phyloP scores from a whole-genome alignment of 495 filamentous ascomycete species.

The Talaromyces ruber region DNA sequence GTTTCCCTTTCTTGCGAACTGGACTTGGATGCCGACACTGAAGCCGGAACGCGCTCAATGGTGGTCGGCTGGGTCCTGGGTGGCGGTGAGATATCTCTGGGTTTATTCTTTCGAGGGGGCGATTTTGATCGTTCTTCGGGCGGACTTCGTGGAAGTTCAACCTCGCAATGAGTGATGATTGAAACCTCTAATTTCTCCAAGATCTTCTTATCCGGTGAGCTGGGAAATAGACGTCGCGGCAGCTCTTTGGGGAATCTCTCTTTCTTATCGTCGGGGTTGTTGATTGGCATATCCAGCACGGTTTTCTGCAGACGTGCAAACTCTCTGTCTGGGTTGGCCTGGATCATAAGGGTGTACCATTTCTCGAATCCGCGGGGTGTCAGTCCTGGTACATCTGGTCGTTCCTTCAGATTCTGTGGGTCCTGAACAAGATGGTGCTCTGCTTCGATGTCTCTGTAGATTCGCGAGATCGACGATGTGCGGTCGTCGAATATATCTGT shows the following conservation, averaged over 20 bases:
- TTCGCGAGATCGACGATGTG: constrained; percentile 51
- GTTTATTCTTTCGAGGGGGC: constrained; percentile 10
- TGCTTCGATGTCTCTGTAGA: constrained; percentile 70
- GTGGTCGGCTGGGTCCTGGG: constrained; percentile 10
- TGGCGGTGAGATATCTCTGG: constrained; percentile 12
- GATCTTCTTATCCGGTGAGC: constrained; percentile 23
- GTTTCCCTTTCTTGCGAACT: constrained; percentile 43
- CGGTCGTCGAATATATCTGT: constrained; percentile 47
- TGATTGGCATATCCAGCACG: constrained; percentile 66
- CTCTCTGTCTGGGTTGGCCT: constrained; percentile 72
- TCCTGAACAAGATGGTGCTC: constrained; percentile 76
- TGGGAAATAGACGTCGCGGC: constrained; percentile 63
- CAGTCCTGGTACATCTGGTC: constrained; percentile 65
- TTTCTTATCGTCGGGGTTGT: constrained; percentile 58
- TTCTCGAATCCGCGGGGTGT: constrained; percentile 71
- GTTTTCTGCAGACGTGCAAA: constrained; percentile 65
- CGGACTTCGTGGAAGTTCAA: constrained; percentile 37
- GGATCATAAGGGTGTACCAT: constrained; percentile 70
- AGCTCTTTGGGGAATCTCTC: constrained; percentile 77
- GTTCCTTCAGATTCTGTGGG: constrained; percentile 38
- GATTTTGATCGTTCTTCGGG: constrained; percentile 28
- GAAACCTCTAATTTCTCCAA: constrained; percentile 34
- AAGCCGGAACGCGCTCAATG: constrained; percentile 13
- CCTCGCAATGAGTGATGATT: constrained; percentile 37
- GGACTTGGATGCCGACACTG: constrained; percentile 8